Percentiles rank a stretch among this genome's conserved stretches.
Conservation (phyloP, 2,329 filamentous ascomycete genomes). For the Rasamsonia emersonii region DNA sequence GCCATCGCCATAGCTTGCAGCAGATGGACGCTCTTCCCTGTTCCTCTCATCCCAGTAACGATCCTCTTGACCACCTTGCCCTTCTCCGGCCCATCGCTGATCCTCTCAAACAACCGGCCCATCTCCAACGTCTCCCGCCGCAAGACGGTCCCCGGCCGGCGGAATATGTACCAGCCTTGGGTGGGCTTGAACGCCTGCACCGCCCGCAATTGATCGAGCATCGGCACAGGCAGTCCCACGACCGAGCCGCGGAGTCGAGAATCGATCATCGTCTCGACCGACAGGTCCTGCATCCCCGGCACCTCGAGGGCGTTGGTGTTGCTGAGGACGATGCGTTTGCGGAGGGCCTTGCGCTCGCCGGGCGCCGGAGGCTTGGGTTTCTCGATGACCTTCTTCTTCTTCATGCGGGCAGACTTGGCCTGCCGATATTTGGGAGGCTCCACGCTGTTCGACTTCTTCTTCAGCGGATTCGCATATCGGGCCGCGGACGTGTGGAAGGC, state of each 20-base stretch:
- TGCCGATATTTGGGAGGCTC: slow-evolving; percentile 29
- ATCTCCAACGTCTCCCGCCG: slow-evolving; percentile 69
- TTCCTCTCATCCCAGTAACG: slow-evolving; percentile 61
- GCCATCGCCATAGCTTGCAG: slow-evolving; percentile 77
- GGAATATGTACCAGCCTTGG: slow-evolving; percentile 82
- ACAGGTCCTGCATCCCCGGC: slow-evolving; percentile 55
- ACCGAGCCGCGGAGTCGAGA: slow-evolving; percentile 56
- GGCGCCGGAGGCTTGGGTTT: slow-evolving; percentile 51
- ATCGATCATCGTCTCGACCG: slow-evolving; percentile 45
- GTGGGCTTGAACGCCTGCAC: slow-evolving; percentile 83
- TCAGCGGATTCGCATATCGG: slow-evolving; percentile 30
- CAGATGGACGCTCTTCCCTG: slow-evolving; percentile 80
- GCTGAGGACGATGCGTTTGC: slow-evolving; percentile 83
- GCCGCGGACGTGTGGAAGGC: slow-evolving; percentile 39
- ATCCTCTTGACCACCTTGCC: slow-evolving; percentile 47
- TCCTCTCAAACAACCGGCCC: slow-evolving; percentile 52
- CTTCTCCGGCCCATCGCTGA: slow-evolving; percentile 32
- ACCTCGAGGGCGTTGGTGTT: slow-evolving; percentile 89
- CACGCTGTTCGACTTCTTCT: slow-evolving; percentile 39
- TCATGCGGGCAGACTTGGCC: slow-evolving; percentile 35
- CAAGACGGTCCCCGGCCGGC: slow-evolving; percentile 69
- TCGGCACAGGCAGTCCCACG: slow-evolving; percentile 56
- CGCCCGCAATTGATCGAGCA: slow-evolving; percentile 74
- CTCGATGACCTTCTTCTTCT: slow-evolving; percentile 34
- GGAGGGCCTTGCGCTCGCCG: slow-evolving; percentile 78